Evolutionary conservation across 2,329 filamentous ascomycete genomes (phyloP), one percentile per base, ranked within the genome.

Genomic region (Pseudogymnoascus sp.): DNA sequence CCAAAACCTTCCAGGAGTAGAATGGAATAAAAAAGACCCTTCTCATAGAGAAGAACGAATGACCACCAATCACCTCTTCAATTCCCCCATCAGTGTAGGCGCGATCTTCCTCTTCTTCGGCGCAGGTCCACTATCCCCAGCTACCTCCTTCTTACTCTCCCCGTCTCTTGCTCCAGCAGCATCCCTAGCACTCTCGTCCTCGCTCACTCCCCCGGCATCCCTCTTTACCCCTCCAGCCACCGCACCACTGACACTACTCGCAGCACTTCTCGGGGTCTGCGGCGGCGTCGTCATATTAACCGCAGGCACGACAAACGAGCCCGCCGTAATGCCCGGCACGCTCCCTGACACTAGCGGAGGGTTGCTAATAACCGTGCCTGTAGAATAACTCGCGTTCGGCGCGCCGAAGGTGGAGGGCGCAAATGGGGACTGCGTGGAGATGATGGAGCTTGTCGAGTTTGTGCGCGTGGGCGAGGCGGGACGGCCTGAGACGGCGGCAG

Each of bases 231-330:
- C 65, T 77, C 78, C 70, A 70, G 8, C 73, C 67, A 62, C 82
- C 16, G 56, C 56, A 78, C 65, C 82, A 74, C 71, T 84, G 1
- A 84, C 80, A 63, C 81, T 85, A 26, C 79, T 82, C 50, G 80
- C 79, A 4, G 83, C 81, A 69, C 83, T 85, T 60, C 85, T 82
- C 5, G 93, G 93, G 2, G 93, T 98, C 74, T 96, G 89, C 0
- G 93, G 95, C 2, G 95, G 93, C 6, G 93, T 97, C 38, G 90
- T 91, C 70, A 96, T 85, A 0, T 92, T 90, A 46, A 96, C 78
- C 0, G 82, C 81, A 0, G 80, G 79, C 2, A 84, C 78, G 3
- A 76, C 76, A 24, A 70, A 70, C 12, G 78, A 74, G n/a, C 75
- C 74, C 1, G 60, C 50, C 11, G 90, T 86, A 26, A 96, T 85